phyloP scores from a whole-genome alignment of 2,329 filamentous ascomycete species.

The Colletotrichum plurivorum region DNA sequence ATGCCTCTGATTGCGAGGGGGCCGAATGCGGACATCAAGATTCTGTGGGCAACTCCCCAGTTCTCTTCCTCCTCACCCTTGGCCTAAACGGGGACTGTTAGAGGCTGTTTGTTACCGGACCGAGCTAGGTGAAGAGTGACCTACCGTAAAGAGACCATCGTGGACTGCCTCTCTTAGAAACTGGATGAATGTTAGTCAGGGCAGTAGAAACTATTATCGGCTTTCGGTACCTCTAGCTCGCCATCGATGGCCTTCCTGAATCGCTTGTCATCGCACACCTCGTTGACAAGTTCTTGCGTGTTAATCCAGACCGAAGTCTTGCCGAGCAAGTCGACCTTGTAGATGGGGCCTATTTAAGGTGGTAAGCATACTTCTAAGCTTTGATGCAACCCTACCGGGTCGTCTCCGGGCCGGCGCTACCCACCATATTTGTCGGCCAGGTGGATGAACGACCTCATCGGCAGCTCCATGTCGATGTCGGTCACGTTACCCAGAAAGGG shows the following conservation, averaged over 20 bases:
- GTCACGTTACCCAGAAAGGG: conserved; percentile 76
- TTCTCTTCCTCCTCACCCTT: conserved; percentile 37
- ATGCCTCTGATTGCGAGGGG: conserved; percentile 75
- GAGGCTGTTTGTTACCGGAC: too few species aligned
- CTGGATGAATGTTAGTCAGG: conserved; percentile 32
- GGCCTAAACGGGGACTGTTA: not conserved
- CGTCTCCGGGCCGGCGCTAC: conserved; percentile 27
- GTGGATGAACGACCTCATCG: conserved; percentile 67
- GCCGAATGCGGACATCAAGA: conserved; percentile 78
- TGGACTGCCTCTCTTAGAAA: conserved; percentile 72
- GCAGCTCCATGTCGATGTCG: conserved; percentile 72
- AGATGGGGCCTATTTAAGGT: conserved; percentile 66
- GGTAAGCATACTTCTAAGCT: not conserved
- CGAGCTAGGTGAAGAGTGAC: not conserved
- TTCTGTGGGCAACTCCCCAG: conserved; percentile 70
- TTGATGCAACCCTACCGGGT: not conserved
- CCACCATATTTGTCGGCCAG: conserved; percentile 77
- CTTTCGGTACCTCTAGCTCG: conserved; percentile 51
- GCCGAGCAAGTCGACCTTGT: conserved; percentile 65
- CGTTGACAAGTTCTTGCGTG: conserved; percentile 70
- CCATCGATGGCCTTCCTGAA: conserved; percentile 71
- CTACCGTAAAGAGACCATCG: conserved; percentile 43
- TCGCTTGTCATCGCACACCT: conserved; percentile 75
- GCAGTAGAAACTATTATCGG: fast-evolving
- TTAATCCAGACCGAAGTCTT: conserved; percentile 63